Base-by-base conservation (phyloP, 148 eudicot genomes). In the Fagopyrum tataricum region DNA sequence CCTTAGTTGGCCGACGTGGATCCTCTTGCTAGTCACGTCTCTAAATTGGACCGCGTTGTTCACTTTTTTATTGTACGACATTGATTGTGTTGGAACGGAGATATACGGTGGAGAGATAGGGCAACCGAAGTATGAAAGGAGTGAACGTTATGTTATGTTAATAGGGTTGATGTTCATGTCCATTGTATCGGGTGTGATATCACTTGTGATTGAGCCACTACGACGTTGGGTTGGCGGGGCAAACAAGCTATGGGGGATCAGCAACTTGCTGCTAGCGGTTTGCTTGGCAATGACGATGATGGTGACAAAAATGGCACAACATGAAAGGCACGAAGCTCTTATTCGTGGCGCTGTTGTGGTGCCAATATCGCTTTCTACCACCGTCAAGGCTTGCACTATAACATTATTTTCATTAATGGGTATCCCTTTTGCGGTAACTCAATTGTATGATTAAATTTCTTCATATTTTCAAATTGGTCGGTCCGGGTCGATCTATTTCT, bases 41-140 rank as follows among this genome's bases (percentile, higher is more conserved):
- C 71, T 87, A 1, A 87, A 87, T 58, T 87, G 90, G 88, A 74
- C 85, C 9, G 90, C 86, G 0, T 85, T 88, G 88, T 85, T 85
- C 42, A 86, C 88, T 0, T 87, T 87, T 72, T 20, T 84, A 4
- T 37, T 83, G 10, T 85, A 73, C 74, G 88, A 83, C 67, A 87
- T 87, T 0, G 88, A 87, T 15, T 87, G 90, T 88, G 78, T 87
- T 83, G 88, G 90, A 0, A 72, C 48, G 13, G 90, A 87, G 59
- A 81, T 87, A 4, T 87, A 85, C 43, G 90, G 90, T 0, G 90
- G 90, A 4, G 42, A 12, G 12, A 83, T 86, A 86, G 41, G 31
- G 31, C 31, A 26, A 26, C 75, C 46, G 15, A 78, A 75, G 7
- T 85, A 87, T 52, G 82, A 72, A 7, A 55, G 12, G 12, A 86